These are phyloP conservation scores for Thalassiosira mediterranea DNA, from an alignment of 352 stramenopile genomes.

Conservation along the genomic window DNA sequence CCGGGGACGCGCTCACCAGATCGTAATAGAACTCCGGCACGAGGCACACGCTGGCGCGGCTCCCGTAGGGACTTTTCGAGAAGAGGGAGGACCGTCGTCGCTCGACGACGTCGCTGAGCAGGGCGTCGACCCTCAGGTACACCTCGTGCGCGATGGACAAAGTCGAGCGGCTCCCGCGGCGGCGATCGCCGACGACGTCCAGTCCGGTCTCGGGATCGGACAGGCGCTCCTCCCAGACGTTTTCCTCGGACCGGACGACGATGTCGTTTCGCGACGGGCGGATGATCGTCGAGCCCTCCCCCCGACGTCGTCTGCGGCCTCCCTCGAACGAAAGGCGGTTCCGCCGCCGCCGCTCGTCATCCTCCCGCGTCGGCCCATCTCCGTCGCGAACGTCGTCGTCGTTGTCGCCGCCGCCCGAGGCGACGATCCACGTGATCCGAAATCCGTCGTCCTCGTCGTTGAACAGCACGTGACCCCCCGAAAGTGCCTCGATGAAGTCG, in stretches of 20 bases:
- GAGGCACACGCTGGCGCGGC: conserved; percentile 24
- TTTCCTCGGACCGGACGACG: conserved; percentile 21
- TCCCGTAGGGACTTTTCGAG: conserved; percentile 35
- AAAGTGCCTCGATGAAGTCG: conserved; percentile 1
- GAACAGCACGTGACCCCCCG: conserved; percentile 61
- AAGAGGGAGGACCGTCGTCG: conserved; percentile 49
- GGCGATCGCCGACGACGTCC: background rate
- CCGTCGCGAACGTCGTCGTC: background rate
- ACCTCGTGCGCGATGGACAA: conserved; percentile 51
- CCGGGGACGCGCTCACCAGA: conserved; percentile 51
- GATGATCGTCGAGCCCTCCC: too few relatives aligned
- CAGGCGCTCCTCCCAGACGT: conserved; percentile 39
- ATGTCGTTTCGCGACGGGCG: conserved; percentile 40
- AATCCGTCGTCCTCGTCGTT: conserved; percentile 77
- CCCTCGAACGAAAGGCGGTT: background rate
- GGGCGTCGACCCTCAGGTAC: conserved; percentile 65
- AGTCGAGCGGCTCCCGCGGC: too few relatives aligned
- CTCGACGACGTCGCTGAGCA: conserved; percentile 57
- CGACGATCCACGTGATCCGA: conserved; percentile 67
- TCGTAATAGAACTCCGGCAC: conserved; percentile 69
- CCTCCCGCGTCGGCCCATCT: background rate
- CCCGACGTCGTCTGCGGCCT: too few relatives aligned
- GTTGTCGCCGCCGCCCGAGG: background rate
- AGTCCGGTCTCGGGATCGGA: conserved; percentile 29
- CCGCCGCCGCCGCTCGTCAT: background rate